Base-by-base conservation (phyloP, 2,329 filamentous ascomycete genomes). In the Salinomyces thailandicus region DNA sequence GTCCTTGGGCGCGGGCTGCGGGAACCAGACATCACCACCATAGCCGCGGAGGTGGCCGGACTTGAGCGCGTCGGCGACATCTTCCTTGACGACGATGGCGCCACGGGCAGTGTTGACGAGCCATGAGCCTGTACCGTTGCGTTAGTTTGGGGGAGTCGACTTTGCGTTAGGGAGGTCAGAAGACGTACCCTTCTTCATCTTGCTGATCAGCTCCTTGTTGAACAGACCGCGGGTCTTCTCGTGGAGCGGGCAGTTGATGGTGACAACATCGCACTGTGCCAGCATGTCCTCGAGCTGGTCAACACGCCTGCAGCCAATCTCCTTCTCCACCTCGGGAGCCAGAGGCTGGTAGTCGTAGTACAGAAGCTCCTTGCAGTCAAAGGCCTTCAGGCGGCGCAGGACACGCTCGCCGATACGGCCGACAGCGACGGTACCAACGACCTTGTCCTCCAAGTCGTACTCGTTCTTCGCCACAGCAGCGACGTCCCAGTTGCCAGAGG, bases 321-420 rank as follows among this genome's bases (percentile, higher is more conserved):
- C 89, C 67, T 82, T 78, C 77, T 96, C 87, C 55, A 78, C 72
- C 71, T 94, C 86, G 43, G 85, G 59, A 43, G 68, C 73, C 48
- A 98, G 74, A 35, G 89, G 86, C 75, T 98, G 91, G 81, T 98
- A 98, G 72, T 98, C 91, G 63, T 84, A 96, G 83, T 98, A 98
- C 47, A 96, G 77, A 34, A 98, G 77, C 75, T 96, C 89, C 80
- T 94, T 94, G 85, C 91, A 98, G 73, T 94, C 89, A 61, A 98
- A 98, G 50, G 87, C 72, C 79, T 93, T 93, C 57, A 98, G 81
- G 50, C 91, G 80, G 64, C 89, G 83, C 53, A 98, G 78, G 41
- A 98, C 91, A 68, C 91, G 87, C 79, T 96, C 87, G 57, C 91
- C 91, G 56, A 98, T 98, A 62, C 91, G 85, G 63, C 91, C 91